phyloP scores from a whole-genome alignment of 371 early-diverging fungal species.

The Dichotomocladium elegans region DNA sequence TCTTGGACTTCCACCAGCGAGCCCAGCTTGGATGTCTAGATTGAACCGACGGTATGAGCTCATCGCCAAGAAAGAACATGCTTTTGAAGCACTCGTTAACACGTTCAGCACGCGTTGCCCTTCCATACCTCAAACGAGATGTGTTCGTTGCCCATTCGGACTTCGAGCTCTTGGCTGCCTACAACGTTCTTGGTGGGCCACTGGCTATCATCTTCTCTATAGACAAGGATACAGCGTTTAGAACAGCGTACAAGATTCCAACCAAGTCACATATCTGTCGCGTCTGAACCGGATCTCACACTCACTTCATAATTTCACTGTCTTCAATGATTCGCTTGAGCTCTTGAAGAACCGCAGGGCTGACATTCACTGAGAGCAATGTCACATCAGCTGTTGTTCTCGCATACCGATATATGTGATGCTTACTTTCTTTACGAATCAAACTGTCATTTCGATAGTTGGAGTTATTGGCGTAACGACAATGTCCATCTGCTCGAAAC shows the following conservation, averaged over 20 bases:
- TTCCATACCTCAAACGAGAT: slow-evolving; percentile 89
- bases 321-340: slow-evolving; percentile 86
- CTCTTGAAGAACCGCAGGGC: slow-evolving; percentile 78
- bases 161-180: slow-evolving; percentile 94
- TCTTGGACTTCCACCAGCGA: slow-evolving; percentile 88
- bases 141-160: slow-evolving; percentile 85
- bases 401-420: neutral
- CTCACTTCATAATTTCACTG: slow-evolving; percentile 86
- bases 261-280: neutral
- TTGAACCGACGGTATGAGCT: neutral
- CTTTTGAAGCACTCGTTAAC: too few species aligned
- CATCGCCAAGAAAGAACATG: too few species aligned
- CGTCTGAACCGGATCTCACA: neutral
- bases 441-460: slow-evolving; percentile 96
- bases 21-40: slow-evolving; percentile 86
- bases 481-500: slow-evolving; percentile 83
- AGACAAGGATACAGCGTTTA: neutral
- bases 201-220: slow-evolving; percentile 84
- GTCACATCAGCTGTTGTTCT: neutral
- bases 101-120: too few species aligned
- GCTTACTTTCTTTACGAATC: slow-evolving; percentile 88
- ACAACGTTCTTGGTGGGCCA: slow-evolving; percentile 93
- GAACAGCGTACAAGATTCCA: too few species aligned
- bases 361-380: slow-evolving; percentile 74
- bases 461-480: slow-evolving; percentile 96